Percentiles rank a stretch among this genome's conserved stretches.
Evolutionary conservation across 768 basidiomycete species (phyloP).

Genomic region (Pleurotus ostreatus): DNA sequence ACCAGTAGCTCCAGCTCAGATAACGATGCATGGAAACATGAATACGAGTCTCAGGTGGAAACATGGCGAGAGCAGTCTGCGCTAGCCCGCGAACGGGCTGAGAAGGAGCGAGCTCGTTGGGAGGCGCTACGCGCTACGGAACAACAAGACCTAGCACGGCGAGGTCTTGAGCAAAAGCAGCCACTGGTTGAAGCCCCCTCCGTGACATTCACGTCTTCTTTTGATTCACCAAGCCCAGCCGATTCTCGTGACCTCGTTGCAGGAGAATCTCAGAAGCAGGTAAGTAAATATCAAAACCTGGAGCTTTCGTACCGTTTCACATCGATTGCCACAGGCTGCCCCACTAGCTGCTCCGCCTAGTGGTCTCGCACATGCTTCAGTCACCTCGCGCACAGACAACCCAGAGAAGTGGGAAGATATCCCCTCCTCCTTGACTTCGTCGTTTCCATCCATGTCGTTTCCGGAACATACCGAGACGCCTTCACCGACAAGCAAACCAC

Average conservation of each 20-base stretch:
- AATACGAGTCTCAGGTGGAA: slow-evolving; percentile 65
- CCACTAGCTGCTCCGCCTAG: not conserved
- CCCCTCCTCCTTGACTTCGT: slow-evolving; percentile 52
- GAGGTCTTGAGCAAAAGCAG: slow-evolving; percentile 10
- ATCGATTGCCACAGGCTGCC: not conserved
- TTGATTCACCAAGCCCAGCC: slow-evolving; percentile 30
- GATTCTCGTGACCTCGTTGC: slow-evolving; percentile 36
- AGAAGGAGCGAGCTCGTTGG: slow-evolving; percentile 69
- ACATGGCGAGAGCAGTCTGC: slow-evolving; percentile 73
- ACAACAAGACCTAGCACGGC: slow-evolving; percentile 35
- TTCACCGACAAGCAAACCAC: slow-evolving; percentile 29
- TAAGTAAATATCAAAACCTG: slow-evolving; percentile 10
- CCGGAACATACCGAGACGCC: slow-evolving; percentile 59
- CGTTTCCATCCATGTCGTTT: slow-evolving; percentile 79
- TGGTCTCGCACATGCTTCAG: slow-evolving; percentile 4
- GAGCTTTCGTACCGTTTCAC: not conserved
- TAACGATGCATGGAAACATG: slow-evolving; percentile 53
- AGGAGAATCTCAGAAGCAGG: slow-evolving; percentile 32
- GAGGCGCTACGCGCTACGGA: slow-evolving; percentile 60
- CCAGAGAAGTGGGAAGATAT: slow-evolving; percentile 76
- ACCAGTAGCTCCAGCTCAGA: slow-evolving; percentile 21
- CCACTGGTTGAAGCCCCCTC: slow-evolving; percentile 10
- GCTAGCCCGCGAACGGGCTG: slow-evolving; percentile 69
- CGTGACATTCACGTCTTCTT: slow-evolving; percentile 8
- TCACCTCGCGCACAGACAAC: slow-evolving; percentile 25